These are phyloP conservation scores for Gigaspora rosea DNA, from an alignment of 192 early-diverging fungal species.

Conservation along the genomic window DNA sequence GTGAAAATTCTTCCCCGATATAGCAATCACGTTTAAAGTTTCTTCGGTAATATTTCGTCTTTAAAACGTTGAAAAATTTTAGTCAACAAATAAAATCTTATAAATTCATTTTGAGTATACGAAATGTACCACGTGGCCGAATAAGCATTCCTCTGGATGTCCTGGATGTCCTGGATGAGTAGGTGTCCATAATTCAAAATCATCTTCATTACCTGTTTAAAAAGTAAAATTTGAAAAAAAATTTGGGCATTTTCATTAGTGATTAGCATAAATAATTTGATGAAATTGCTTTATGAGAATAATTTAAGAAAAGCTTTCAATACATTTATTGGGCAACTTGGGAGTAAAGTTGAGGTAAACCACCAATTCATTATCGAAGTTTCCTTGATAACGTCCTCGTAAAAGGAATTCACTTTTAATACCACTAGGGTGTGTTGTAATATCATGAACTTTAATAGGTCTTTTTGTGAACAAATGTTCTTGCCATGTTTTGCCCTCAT, in stretches of 20 bases:
- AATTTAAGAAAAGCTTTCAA: too few relatives aligned
- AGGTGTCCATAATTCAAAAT: conserved; percentile 73
- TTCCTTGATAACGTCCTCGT: conserved; percentile 58
- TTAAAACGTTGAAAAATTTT: conserved; percentile 56
- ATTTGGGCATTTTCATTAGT: background rate
- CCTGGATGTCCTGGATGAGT: conserved; percentile 38
- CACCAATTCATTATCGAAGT: conserved; percentile 40
- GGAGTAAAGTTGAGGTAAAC: conserved; percentile 55
- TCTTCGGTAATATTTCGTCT: conserved; percentile 73
- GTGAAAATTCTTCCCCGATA: conserved; percentile 69
- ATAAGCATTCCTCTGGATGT: conserved; percentile 52
- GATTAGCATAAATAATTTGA: background rate
- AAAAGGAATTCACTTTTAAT: conserved; percentile 81
- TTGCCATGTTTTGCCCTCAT: conserved; percentile 77
- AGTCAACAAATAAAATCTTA: background rate
- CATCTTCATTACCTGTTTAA: conserved; percentile 50
- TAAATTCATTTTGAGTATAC: background rate
- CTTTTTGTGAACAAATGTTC: conserved; percentile 48
- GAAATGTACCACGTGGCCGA: background rate
- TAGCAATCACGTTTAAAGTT: conserved; percentile 68
- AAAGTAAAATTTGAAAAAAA: background rate
- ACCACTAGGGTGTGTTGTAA: conserved; percentile 72
- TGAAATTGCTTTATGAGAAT: conserved; percentile 35
- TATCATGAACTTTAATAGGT: conserved; percentile 59
- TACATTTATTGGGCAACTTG: conserved; percentile 42